phyloP scores from a whole-genome alignment of 768 basidiomycete species.

The Termitomyces sp. region DNA sequence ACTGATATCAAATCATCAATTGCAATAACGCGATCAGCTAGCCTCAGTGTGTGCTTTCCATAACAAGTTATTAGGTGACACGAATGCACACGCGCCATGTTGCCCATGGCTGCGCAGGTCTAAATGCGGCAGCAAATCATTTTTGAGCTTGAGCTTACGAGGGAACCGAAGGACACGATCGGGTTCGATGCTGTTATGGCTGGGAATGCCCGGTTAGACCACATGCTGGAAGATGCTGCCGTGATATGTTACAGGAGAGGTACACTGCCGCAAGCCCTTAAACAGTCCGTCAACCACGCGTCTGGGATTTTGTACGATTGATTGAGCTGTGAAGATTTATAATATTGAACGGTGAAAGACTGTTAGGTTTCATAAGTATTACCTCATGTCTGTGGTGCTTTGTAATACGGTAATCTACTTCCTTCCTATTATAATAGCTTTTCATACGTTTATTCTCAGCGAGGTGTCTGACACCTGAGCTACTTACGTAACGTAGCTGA shows the following conservation, averaged over 20 bases:
- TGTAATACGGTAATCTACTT: no score
- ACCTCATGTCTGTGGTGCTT: neutral
- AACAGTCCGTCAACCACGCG: neutral
- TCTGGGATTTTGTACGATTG: neutral
- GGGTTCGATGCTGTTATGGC: neutral
- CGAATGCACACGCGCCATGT: neutral
- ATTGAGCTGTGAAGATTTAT: neutral
- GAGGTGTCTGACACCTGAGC: no score
- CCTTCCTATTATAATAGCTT: no score
- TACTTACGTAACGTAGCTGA: no score
- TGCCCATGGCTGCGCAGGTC: neutral
- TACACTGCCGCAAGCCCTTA: neutral
- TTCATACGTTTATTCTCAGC: no score
- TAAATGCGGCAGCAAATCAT: neutral
- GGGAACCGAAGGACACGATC: conserved; percentile 4
- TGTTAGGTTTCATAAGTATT: neutral
- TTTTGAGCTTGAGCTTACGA: conserved; percentile 8
- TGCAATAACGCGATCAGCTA: neutral
- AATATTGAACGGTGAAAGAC: neutral
- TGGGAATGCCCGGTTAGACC: neutral
- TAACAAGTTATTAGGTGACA: conserved; percentile 3
- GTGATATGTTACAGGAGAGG: neutral
- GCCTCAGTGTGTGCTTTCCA: neutral
- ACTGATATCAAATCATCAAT: neutral
- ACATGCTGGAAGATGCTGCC: conserved; percentile 2